Evolutionary conservation across 352 stramenopile species (phyloP).

Genomic region (Globisporangium lucens): DNA sequence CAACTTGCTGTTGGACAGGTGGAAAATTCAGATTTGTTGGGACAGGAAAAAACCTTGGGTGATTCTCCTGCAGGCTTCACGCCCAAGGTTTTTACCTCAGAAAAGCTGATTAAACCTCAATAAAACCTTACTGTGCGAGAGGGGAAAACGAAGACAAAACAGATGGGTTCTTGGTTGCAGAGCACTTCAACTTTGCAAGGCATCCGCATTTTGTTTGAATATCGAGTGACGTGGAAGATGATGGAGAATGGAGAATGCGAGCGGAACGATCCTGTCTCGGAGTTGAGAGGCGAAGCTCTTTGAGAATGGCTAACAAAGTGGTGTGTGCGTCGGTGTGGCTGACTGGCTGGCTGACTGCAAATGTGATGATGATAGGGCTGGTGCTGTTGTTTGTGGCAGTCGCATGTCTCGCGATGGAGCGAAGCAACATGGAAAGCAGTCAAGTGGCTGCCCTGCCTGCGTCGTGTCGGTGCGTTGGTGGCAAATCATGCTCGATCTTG

Average conservation of each 20-base stretch:
- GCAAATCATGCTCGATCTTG: not conserved
- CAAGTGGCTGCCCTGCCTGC: not conserved
- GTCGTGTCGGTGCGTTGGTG: not conserved
- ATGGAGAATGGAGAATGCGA: not conserved
- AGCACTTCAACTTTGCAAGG: constrained; percentile 1
- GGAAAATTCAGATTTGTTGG: not conserved
- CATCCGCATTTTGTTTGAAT: not conserved
- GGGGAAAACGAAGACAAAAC: not conserved
- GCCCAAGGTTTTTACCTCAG: not conserved
- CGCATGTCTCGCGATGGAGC: not conserved
- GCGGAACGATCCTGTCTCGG: not conserved
- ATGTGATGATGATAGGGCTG: too few relatives aligned
- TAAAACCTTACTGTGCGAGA: constrained; percentile 8
- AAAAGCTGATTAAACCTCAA: constrained; percentile 10
- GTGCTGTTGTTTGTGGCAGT: not conserved
- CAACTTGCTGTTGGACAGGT: not conserved
- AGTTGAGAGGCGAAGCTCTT: not conserved
- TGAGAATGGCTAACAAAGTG: not conserved
- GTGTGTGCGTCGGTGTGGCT: not conserved
- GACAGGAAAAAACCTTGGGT: constrained; percentile 13
- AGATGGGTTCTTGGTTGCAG: not conserved
- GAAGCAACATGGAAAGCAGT: not conserved
- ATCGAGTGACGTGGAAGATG: not conserved
- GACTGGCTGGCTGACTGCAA: too few relatives aligned
- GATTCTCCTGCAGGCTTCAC: not conserved